Conservation (phyloP, 1,139 yeast species). For the Waltiozyma sp. region DNA sequence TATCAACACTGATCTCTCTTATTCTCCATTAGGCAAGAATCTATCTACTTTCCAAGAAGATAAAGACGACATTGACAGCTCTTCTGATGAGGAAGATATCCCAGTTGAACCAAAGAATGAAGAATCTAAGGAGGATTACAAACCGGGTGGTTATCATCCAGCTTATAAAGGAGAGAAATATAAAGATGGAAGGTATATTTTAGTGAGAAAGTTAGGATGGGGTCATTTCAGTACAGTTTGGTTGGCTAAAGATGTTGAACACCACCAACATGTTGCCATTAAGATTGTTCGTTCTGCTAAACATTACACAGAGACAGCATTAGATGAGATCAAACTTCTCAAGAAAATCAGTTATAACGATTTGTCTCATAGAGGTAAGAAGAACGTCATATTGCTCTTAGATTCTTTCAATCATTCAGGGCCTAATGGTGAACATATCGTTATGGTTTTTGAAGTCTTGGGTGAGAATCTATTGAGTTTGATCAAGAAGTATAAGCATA, state of each 20-base stretch:
- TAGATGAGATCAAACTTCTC: slow-evolving; percentile 59
- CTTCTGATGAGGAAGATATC: slow-evolving; percentile 22
- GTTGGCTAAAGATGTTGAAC: slow-evolving; percentile 50
- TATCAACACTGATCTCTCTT: neutral
- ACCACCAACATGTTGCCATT: slow-evolving; percentile 56
- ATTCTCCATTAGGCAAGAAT: neutral
- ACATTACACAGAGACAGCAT: slow-evolving; percentile 66
- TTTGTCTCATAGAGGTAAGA: slow-evolving; percentile 44
- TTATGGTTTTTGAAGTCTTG: slow-evolving; percentile 71
- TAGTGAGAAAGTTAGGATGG: slow-evolving; percentile 70
- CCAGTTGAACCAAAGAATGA: slow-evolving; percentile 38
- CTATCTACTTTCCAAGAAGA: neutral
- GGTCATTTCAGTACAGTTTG: slow-evolving; percentile 78
- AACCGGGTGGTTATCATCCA: slow-evolving; percentile 73
- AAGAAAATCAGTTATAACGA: slow-evolving; percentile 27
- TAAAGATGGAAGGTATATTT: slow-evolving; percentile 43
- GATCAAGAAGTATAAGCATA: slow-evolving; percentile 49
- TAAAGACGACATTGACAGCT: neutral
- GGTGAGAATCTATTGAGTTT: slow-evolving; percentile 70
- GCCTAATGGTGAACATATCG: slow-evolving; percentile 67
- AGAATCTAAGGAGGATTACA: slow-evolving; percentile 57
- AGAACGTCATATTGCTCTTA: slow-evolving; percentile 50
- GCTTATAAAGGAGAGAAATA: slow-evolving; percentile 62
- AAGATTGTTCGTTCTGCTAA: slow-evolving; percentile 66
- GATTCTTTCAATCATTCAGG: slow-evolving; percentile 63